These are phyloP conservation scores for Ceratocystis colombiana DNA, from an alignment of 2,329 filamentous ascomycete species.

Conservation along the genomic window DNA sequence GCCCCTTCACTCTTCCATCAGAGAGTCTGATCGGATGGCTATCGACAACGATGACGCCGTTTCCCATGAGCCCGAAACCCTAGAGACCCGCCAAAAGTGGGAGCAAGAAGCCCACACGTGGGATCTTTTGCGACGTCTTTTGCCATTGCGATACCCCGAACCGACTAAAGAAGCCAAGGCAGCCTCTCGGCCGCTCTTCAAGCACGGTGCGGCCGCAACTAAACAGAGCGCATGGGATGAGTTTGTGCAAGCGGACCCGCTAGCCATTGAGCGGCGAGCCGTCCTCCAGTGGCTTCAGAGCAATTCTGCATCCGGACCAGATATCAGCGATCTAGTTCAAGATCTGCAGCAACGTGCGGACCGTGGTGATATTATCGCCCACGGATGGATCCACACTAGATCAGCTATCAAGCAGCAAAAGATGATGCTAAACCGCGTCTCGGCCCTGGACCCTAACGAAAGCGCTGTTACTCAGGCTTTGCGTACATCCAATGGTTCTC, in stretches of 20 bases:
- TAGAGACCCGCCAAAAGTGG: conserved; percentile 41
- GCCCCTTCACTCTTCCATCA: conserved; percentile 33
- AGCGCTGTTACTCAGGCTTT: conserved; percentile 47
- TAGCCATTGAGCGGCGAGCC: conserved; percentile 66
- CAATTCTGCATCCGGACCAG: conserved; percentile 56
- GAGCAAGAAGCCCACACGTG: conserved; percentile 83
- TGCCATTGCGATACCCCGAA: conserved; percentile 56
- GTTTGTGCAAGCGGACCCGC: conserved; percentile 62
- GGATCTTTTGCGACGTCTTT: conserved; percentile 68
- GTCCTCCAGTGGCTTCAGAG: conserved; percentile 80
- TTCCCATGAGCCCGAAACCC: conserved; percentile 27
- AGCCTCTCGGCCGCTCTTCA: conserved; percentile 20
- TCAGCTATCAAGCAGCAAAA: conserved; percentile 85
- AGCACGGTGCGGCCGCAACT: conserved; percentile 14
- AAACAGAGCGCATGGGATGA: conserved; percentile 40
- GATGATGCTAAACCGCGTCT: conserved; percentile 54
- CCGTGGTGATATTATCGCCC: conserved; percentile 68
- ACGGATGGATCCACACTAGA: conserved; percentile 88
- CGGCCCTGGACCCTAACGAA: conserved; percentile 53
- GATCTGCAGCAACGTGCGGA: conserved; percentile 68
- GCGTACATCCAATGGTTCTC: conserved; percentile 49
- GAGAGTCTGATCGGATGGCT: conserved; percentile 37
- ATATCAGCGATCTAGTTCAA: conserved; percentile 64
- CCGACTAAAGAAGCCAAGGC: conserved; percentile 15
- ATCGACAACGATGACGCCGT: conserved; percentile 41